Evolutionary conservation across 805 yeast species (phyloP).

Genomic region (Cyberlindnera saturnus): DNA sequence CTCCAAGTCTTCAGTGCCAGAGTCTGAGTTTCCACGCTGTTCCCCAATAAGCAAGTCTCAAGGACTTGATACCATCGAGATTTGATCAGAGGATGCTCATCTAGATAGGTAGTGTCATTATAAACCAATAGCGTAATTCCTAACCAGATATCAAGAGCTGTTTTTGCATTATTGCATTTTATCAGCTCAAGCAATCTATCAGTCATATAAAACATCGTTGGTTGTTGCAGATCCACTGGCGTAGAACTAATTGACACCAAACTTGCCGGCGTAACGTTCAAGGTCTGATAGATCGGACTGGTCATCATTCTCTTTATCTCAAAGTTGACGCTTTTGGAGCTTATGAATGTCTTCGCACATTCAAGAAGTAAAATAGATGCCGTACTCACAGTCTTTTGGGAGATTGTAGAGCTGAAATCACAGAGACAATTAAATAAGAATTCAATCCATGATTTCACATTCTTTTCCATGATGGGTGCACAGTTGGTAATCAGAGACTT

Average conservation of each 20-base stretch:
- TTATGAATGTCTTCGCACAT: slow-evolving; percentile 13
- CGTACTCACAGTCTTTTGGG: slow-evolving; percentile 7
- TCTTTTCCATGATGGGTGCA: slow-evolving; percentile 23
- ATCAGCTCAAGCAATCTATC: slow-evolving; percentile 4
- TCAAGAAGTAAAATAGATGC: slow-evolving; percentile 10
- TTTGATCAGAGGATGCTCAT: background rate
- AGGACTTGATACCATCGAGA: slow-evolving; percentile 6
- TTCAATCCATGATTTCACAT: slow-evolving; percentile 19
- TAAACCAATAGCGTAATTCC: slow-evolving; percentile 14
- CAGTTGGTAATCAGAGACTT: slow-evolving; percentile 13
- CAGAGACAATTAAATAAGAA: slow-evolving; percentile 16
- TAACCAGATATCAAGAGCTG: slow-evolving; percentile 20
- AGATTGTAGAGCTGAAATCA: slow-evolving; percentile 10
- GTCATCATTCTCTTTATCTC: slow-evolving; percentile 10
- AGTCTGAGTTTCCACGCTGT: slow-evolving; percentile 2
- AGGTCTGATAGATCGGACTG: slow-evolving; percentile 4
- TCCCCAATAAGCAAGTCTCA: background rate
- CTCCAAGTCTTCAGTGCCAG: slow-evolving; percentile 14
- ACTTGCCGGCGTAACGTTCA: slow-evolving; percentile 7
- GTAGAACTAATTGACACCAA: slow-evolving; percentile 7
- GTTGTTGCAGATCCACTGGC: slow-evolving; percentile 8
- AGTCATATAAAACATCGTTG: slow-evolving; percentile 5
- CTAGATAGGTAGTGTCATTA: slow-evolving; percentile 4
- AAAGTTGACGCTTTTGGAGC: slow-evolving; percentile 15
- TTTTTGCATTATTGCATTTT: slow-evolving; percentile 1